Base-by-base conservation (phyloP, 805 yeast genomes). In the Candida sphagnicola region DNA sequence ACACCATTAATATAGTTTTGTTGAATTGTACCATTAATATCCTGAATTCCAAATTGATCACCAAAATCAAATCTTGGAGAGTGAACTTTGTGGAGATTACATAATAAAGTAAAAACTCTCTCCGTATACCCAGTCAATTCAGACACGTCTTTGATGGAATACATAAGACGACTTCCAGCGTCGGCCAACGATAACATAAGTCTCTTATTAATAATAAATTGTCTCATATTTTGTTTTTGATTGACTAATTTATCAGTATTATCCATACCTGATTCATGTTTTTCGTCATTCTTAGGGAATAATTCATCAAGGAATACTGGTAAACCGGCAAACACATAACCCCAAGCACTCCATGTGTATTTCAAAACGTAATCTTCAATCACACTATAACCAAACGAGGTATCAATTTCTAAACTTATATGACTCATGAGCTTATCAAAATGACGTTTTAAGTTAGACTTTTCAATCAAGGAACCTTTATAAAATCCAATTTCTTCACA, bases 401-500 rank as follows among this genome's bases (percentile, higher is more conserved):
- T 68, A 43, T 75, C 69, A 48, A 80, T 77, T 41, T 80, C 77
- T 38, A 67, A 65, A 33, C 71, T 60, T 40, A 78, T 64, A 45
- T 82, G 87, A 19, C 62, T 58, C 48, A 70, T 59, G 47, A 90
- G 71, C 28, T 68, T 70, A 14, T 67, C 57, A 56, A 83, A 89
- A 13, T 84, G 72, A 29, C 70, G 71, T 25, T 61, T 63, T 36
- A 89, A 77, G 51, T 85, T 85, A 6, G 62, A 53, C 53, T 82
- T 83, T 60, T 90, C 97, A 42, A 89, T 75, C 10, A 71, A 67
- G 0, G 91, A 81, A 15, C 98, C 98, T 55, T 89, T 89, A 58
- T 89, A 90, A 55, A 90, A 90, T 0, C 96, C 95, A 50, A 90
- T 88, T 57, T 90, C 97, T 63, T 90, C 98, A 53, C 89, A 82